Evolutionary conservation across 306 rosid species (phyloP), one percentile per base, ranked within the genome.

Genomic region (Vigna unguiculata): DNA sequence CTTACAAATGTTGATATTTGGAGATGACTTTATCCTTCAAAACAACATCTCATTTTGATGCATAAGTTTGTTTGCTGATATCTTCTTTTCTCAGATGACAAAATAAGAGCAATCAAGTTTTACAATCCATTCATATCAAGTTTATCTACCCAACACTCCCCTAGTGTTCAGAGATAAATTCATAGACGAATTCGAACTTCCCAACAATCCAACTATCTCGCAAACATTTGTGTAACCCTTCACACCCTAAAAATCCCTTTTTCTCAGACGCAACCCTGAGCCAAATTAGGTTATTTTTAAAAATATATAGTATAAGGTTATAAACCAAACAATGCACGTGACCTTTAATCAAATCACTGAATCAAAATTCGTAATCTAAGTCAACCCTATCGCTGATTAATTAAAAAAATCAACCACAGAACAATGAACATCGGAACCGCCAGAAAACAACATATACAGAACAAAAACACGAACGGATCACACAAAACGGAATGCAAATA

Each of bases 341-440:
- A 9, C 15, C 25, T 9, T 80, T 45, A 32, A 60, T 51, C 22
- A 75, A 81, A 68, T 75, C 77, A 19, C 21, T 25, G 17, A 12
- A 74, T 74, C 54, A 58, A 25, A 40, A 40, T 21, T 12, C 32
- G 0, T 15, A 14, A 64, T 20, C 19, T 24, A 66, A 48, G 28
- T 12, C 40, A 52, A 46, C 15, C 45, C 51, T 6, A 22, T 28
- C 9, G 52, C 49, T 43, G 19, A 20, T 4, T 21, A 57, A 2
- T 4, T 6, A 5, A 4, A 10, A 34, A 15, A 41, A 72, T 6
- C n/a, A 24, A 45, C n/a, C 6, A 2, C 6, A 3, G 4, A 54
- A 49, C 22, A 25, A 52, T 32, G 78, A 63, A 79, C 58, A 46
- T 55, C 67, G 34, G 43, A 77, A 67, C 48, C 19, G 17, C 17